Evolutionary conservation across 306 rosid genomes (phyloP).

Genomic region (Begonia peltatifolia): DNA sequence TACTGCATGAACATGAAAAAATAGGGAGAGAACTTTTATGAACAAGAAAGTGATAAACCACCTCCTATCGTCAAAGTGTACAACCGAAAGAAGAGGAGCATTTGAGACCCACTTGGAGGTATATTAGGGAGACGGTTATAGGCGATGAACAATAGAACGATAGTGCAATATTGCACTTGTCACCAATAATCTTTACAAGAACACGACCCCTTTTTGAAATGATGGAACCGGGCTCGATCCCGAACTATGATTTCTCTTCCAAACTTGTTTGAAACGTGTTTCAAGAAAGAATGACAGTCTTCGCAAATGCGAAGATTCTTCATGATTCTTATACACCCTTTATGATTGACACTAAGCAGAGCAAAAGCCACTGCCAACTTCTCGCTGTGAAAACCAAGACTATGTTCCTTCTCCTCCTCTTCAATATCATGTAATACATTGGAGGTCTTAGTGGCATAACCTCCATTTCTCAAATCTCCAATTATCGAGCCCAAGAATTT

Average conservation of each 20-base stretch:
- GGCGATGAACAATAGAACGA: no score
- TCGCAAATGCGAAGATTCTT: constrained; percentile 46
- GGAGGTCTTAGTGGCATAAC: constrained; percentile 27
- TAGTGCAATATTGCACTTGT: background rate
- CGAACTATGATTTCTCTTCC: constrained; percentile 25
- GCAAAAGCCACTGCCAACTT: constrained; percentile 47
- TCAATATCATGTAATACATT: constrained; percentile 39
- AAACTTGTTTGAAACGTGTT: constrained; percentile 31
- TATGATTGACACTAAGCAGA: constrained; percentile 34
- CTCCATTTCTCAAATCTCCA: constrained; percentile 22
- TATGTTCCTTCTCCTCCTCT: constrained; percentile 49
- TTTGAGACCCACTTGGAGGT: no score
- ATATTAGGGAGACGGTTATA: no score
- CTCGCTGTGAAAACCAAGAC: constrained; percentile 45
- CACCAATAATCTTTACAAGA: constrained; percentile 52
- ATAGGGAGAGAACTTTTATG: no score
- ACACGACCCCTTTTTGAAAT: constrained; percentile 37
- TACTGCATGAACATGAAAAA: no score
- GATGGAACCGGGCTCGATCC: constrained; percentile 45
- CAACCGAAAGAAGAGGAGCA: no score
- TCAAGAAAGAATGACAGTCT: constrained; percentile 58
- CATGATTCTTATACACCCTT: constrained; percentile 33
- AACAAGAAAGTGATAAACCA: no score
- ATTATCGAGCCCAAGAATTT: constrained; percentile 24
- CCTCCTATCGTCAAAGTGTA: no score